These are phyloP conservation scores for Salix exigua DNA, from an alignment of 345 rosid species.

Conservation along the genomic window DNA sequence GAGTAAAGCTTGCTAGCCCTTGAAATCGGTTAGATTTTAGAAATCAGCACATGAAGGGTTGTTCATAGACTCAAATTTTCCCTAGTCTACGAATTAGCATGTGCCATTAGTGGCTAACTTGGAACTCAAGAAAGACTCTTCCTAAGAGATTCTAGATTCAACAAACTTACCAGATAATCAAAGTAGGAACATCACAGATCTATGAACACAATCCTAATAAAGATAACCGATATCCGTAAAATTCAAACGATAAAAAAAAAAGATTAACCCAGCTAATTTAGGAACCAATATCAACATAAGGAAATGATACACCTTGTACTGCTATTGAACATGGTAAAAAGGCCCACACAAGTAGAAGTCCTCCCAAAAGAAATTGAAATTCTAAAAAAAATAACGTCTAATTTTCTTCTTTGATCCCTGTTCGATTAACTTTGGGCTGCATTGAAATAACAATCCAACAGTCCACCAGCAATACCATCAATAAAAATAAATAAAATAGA, in stretches of 20 bases:
- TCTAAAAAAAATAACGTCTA: neutral
- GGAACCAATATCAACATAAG: neutral
- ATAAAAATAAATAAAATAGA: conserved; percentile 1
- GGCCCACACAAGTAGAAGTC: neutral
- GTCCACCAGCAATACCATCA: neutral
- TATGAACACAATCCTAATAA: neutral
- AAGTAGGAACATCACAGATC: neutral
- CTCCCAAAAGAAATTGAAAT: neutral
- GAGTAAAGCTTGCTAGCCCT: neutral
- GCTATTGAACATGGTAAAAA: neutral
- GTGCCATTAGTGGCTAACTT: neutral
- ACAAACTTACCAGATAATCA: neutral
- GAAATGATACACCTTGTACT: neutral
- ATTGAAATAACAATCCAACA: neutral
- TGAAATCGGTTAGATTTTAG: neutral
- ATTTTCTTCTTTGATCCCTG: neutral
- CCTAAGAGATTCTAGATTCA: neutral
- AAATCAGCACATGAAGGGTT: neutral
- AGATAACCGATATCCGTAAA: neutral
- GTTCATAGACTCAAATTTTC: neutral
- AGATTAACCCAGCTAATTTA: neutral
- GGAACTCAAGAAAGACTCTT: neutral
- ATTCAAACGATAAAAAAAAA: neutral
- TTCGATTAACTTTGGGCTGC: neutral
- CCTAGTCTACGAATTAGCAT: neutral